phyloP scores from a whole-genome alignment of 163 green algal genomes.

The Prototheca wickerhamii region DNA sequence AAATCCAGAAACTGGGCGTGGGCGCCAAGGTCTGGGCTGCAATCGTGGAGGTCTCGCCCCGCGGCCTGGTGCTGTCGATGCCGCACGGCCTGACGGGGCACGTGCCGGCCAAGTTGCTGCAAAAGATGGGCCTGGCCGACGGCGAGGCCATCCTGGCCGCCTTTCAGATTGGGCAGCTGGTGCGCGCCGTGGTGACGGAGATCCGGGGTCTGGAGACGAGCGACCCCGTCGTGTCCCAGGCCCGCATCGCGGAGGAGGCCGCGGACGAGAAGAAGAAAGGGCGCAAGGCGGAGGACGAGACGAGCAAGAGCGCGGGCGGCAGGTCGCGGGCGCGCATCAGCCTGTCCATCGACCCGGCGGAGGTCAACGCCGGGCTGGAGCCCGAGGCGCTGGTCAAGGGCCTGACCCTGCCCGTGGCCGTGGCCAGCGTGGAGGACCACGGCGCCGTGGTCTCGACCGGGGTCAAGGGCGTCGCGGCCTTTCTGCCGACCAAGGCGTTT shows the following conservation, averaged over 20 bases:
- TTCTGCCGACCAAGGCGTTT: conserved; percentile 41
- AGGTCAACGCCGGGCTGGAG: conserved; percentile 16
- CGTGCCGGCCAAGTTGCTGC: conserved; percentile 30
- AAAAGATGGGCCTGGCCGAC: not conserved
- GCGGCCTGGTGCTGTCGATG: conserved; percentile 62
- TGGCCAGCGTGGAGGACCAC: conserved; percentile 83
- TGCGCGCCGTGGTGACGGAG: conserved; percentile 51
- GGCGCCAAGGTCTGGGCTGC: conserved; percentile 63
- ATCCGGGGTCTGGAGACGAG: conserved; percentile 5
- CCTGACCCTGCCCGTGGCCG: conserved; percentile 47
- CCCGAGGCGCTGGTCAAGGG: conserved; percentile 36
- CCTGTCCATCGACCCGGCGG: conserved; percentile 30
- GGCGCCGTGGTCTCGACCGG: conserved; percentile 80
- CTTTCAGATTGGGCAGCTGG: conserved; percentile 75
- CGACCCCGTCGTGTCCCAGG: not conserved
- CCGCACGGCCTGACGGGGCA: conserved; percentile 73
- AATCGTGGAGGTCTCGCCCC: conserved; percentile 59
- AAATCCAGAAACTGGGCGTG: conserved; percentile 42
- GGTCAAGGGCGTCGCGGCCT: conserved; percentile 53
- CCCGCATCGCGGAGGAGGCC: not conserved
- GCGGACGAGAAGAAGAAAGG: conserved; percentile 27
- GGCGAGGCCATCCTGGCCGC: not conserved
- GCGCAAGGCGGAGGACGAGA: too few species aligned
- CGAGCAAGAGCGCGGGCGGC: too few species aligned
- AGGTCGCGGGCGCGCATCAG: too few species aligned